Evolutionary conservation across 768 basidiomycete species (phyloP), one percentile per base, ranked within the genome.

Genomic region (Auricularia auricula-judae): DNA sequence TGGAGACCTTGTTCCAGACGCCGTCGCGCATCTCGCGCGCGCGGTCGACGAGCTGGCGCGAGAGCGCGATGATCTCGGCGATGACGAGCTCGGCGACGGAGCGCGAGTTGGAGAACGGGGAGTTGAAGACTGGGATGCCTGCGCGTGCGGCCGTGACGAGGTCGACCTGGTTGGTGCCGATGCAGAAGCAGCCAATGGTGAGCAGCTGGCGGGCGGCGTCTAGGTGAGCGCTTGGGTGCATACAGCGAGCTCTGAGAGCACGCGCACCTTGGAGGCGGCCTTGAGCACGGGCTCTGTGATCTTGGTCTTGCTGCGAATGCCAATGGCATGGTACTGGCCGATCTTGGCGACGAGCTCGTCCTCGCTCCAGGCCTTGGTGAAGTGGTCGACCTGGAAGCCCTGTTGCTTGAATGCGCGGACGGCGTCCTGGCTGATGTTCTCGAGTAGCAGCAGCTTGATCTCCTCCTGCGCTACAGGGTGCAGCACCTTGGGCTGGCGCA

Each of bases 11-110:
- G 82, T 99, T 98, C 97, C 97, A 99, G 71, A 89, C 76, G 58
- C 97, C 97, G 39, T 85, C 81, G 63, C 85, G 86, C 79, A 99
- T 82, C 78, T 99, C 97, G 69, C 81, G 84, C 29, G 88, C 78
- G 64, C 97, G 89, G 76, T 99, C 91, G 70, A 86, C 86, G 70
- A 96, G 84, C 73, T 99, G 97, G 33, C 97, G 88, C 3, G 96
- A 96, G 67, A 99, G 87, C 3, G 89, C 89, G 71, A 99, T 84
- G 71, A 98, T 82, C 76, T 99, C 97, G 65, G 87, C 82, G 76
- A 99, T 85, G 76, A 99, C 97, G 60, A 99, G 86, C 78, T 99
- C 97, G 47, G 97, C 97, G 63, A 99, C 97, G 1, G 97, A 98
- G 69, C 97, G 91, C 36, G 97, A 98, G 80, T 97, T 98, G 73